Percentiles rank a stretch among this genome's conserved stretches.
Evolutionary conservation across 225 moss, liverwort and hornwort species (phyloP).

Genomic region (Anthoceros angustus): DNA sequence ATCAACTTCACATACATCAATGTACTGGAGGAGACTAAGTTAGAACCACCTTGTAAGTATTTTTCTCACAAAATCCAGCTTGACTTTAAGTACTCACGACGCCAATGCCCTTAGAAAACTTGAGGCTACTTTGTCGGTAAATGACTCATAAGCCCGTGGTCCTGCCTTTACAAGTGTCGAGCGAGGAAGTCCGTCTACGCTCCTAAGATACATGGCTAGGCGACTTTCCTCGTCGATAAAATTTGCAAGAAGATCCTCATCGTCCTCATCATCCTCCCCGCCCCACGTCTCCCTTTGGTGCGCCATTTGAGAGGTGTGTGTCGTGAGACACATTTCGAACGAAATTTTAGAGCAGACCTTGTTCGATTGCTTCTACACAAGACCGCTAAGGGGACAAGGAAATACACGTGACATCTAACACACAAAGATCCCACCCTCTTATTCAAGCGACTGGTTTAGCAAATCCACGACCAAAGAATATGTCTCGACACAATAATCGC

Average conservation of each 20-base stretch:
- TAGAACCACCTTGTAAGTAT: too few species aligned
- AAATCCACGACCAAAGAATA: slow-evolving; percentile 61
- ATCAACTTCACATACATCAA: slow-evolving; percentile 88
- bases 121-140: slow-evolving; percentile 86
- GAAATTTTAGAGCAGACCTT: neutral
- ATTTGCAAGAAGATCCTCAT: slow-evolving; percentile 91
- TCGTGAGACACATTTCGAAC: slow-evolving; percentile 18
- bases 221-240: slow-evolving; percentile 99
- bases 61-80: neutral
- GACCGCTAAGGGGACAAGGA: neutral
- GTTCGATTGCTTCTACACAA: neutral
- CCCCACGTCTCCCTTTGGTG: slow-evolving; percentile 15
- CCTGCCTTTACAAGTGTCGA: slow-evolving; percentile 28
- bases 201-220: slow-evolving; percentile 56
- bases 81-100: neutral
- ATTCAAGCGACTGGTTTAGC: slow-evolving; percentile 41
- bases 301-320: slow-evolving; percentile 22
- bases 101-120: slow-evolving; percentile 65
- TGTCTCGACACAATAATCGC: slow-evolving; percentile 70
- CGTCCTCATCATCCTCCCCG: slow-evolving; percentile 60
- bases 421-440: neutral
- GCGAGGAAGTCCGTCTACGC: slow-evolving; percentile 25
- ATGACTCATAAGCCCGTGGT: slow-evolving; percentile 29
- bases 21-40: slow-evolving; percentile 20
- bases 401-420: neutral